Conservation (phyloP, 2,329 filamentous ascomycete genomes). For the Verticillium tricorpus region DNA sequence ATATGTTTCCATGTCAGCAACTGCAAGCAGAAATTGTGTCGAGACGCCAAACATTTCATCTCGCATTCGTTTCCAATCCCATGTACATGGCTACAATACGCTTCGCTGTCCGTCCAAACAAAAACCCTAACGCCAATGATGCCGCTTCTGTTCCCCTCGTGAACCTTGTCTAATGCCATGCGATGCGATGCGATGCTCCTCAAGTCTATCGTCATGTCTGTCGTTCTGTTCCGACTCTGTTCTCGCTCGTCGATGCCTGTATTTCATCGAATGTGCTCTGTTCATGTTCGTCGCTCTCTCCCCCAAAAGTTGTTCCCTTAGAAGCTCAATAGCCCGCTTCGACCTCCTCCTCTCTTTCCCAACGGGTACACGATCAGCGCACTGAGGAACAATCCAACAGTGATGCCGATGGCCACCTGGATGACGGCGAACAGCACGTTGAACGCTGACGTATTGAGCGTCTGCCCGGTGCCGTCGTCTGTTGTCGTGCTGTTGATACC, state of each 20-base stretch:
- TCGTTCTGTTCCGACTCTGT: not conserved
- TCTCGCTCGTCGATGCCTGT: not conserved
- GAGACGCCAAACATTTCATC: not conserved
- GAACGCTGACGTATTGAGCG: slow-evolving; percentile 42
- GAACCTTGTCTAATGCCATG: not conserved
- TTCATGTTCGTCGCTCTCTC: not conserved
- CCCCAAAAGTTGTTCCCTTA: slow-evolving; percentile 18
- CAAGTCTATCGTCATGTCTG: not conserved
- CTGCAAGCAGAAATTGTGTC: not conserved
- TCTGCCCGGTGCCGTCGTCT: not conserved
- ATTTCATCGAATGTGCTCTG: not conserved
- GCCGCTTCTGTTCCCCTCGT: not conserved
- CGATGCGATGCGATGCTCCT: not conserved
- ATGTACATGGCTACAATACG: not conserved
- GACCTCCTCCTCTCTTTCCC: slow-evolving; percentile 53
- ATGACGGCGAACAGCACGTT: slow-evolving; percentile 54
- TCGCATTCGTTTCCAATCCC: not conserved
- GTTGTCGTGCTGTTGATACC: slow-evolving; percentile 27
- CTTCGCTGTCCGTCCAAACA: not conserved
- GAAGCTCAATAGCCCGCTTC: slow-evolving; percentile 54
- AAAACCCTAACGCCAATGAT: not conserved
- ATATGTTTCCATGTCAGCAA: not conserved
- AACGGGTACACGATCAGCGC: slow-evolving; percentile 51
- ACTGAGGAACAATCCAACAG: slow-evolving; percentile 55
- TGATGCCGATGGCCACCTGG: slow-evolving; percentile 58